Evolutionary conservation across 208 protist species (phyloP), one percentile per base, ranked within the genome.

Genomic region (Angomonas ambiguus): DNA sequence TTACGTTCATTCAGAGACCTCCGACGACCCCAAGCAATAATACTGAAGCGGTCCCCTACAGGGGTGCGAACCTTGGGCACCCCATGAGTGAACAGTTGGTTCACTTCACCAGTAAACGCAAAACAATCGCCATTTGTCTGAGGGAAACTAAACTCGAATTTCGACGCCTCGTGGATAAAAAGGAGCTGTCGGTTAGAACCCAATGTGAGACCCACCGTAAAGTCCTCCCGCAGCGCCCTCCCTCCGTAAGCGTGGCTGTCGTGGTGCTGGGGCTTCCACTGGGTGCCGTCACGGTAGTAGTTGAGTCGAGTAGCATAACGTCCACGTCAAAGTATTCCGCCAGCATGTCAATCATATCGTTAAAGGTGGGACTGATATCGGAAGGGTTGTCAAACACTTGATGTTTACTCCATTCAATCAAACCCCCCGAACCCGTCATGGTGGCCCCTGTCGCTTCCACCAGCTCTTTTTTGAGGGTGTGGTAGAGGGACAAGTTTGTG

Each of bases 201-300:
- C 30, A 97, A 84, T 11, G 91, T 93, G 48, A 95, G 68, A 28
- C 91, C 93, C 25, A 95, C 88, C 5, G 93, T 97, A 74, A 97
- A 95, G 75, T 97, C 93, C 72, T 97, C 91, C 1, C 82, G 66
- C 31, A 84, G 48, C 4, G 64, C 74, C 22, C 82, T 67, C 0
- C 78, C 87, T 49, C 80, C 90, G 67, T 96, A 97, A 11, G 93
- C 91, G 76, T 97, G 93, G 68, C 87, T 95, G 81, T 97, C 93
- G 65, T 96, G 88, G 64, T 97, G 93, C 74, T 95, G 92, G 35
- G 93, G 92, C 74, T 97, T 97, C 93, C 93, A 97, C 63, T 95
- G 87, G 0, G 79, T 82, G 0, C 88, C 88, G 61, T 97, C 87
- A 4, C 85, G 81, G 74, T 97, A 97, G 71, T 95, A 96, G 65